Evolutionary conservation across 225 moss, liverwort and hornwort species (phyloP).

Genomic region (Marchantia paleacea): DNA sequence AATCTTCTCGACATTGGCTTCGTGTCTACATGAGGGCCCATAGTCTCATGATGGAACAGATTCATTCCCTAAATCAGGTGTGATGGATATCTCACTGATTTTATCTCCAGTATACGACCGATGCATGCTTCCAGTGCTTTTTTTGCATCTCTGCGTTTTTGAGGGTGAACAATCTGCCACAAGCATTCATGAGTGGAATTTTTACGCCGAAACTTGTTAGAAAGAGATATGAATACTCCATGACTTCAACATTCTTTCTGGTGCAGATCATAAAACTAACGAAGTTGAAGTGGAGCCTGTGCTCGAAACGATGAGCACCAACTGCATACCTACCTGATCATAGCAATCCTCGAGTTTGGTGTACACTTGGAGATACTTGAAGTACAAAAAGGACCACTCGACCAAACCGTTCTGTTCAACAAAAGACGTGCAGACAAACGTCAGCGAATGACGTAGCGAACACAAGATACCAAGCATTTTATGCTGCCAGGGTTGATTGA

Average conservation of each 20-base stretch:
- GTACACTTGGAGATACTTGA: slow-evolving; percentile 74
- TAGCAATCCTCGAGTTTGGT: slow-evolving; percentile 69
- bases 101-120: slow-evolving; percentile 80
- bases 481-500: not conserved
- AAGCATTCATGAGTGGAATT: not conserved
- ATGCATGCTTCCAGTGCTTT: slow-evolving; percentile 79
- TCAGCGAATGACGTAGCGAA: too few species aligned
- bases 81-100: slow-evolving; percentile 55
- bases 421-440: too few species aligned
- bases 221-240: not conserved
- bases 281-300: not conserved
- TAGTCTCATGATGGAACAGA: not conserved
- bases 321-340: slow-evolving; percentile 52
- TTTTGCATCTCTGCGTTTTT: slow-evolving; percentile 72
- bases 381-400: slow-evolving; percentile 45
- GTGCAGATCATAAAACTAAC: too few species aligned
- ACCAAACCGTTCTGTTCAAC: slow-evolving; percentile 25
- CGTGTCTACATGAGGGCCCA: not conserved
- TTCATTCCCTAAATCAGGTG: not conserved
- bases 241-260: not conserved
- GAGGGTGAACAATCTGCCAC: slow-evolving; percentile 83
- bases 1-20: not conserved
- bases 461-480: not conserved
- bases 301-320: not conserved
- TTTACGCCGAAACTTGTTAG: too few species aligned